These are phyloP conservation scores for Brasilioporus rufonigricans DNA, from an alignment of 768 basidiomycete species.

Conservation along the genomic window DNA sequence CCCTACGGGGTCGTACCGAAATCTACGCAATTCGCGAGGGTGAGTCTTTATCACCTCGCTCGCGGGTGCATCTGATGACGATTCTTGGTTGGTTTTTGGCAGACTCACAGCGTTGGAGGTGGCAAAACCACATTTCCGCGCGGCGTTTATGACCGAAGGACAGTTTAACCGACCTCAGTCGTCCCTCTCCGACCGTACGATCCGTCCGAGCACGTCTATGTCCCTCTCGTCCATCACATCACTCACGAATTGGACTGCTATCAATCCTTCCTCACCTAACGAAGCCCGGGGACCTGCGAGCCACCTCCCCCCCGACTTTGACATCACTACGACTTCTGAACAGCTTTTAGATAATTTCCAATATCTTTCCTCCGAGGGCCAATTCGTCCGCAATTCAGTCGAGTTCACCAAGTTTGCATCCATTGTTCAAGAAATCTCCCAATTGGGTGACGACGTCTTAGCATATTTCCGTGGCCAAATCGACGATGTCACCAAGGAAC, in stretches of 20 bases:
- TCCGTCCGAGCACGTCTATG: slow-evolving; percentile 39
- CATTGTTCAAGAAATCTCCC: slow-evolving; percentile 47
- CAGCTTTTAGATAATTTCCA: slow-evolving; percentile 56
- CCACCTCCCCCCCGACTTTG: slow-evolving; percentile 41
- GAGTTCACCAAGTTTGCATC: slow-evolving; percentile 44
- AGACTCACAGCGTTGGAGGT: slow-evolving; percentile 64
- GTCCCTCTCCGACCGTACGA: slow-evolving; percentile 53
- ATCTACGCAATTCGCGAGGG: slow-evolving; percentile 71
- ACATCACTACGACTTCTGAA: slow-evolving; percentile 43
- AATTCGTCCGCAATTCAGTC: slow-evolving; percentile 36
- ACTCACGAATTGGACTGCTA: slow-evolving; percentile 33
- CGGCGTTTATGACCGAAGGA: slow-evolving; percentile 53
- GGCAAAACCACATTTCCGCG: slow-evolving; percentile 63
- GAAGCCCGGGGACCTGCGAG: slow-evolving; percentile 34
- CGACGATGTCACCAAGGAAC: slow-evolving; percentile 48
- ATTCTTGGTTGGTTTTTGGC: background rate
- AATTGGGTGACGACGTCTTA: slow-evolving; percentile 46
- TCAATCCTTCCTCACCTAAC: slow-evolving; percentile 14
- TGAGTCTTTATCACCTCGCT: slow-evolving; percentile 33
- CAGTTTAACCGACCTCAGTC: slow-evolving; percentile 50
- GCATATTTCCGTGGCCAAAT: slow-evolving; percentile 52
- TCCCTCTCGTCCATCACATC: slow-evolving; percentile 53
- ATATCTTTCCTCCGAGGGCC: slow-evolving; percentile 41
- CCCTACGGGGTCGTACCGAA: slow-evolving; percentile 48
- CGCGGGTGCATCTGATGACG: background rate